A percentile compares a stretch with the other conserved stretches of the same genome.
Evolutionary conservation across 176 grass and related monocot genomes (phyloP).

Genomic region (Tuctoria greenei): DNA sequence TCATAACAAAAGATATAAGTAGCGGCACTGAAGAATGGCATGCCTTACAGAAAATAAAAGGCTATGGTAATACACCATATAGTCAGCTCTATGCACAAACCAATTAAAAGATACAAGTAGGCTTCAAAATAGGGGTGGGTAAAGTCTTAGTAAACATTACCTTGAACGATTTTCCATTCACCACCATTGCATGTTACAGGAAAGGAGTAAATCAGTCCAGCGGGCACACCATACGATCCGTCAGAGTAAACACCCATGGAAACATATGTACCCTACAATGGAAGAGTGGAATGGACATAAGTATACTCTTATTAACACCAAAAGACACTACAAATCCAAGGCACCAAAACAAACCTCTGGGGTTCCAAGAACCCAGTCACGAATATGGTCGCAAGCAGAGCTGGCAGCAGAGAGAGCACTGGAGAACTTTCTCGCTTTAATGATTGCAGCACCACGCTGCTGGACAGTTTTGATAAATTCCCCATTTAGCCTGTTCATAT

Average conservation of each 20-base stretch:
- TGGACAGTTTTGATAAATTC: slow-evolving; percentile 84
- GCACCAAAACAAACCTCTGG: slow-evolving; percentile 59
- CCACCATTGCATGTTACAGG: slow-evolving; percentile 77
- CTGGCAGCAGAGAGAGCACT: slow-evolving; percentile 96
- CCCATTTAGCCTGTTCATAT: slow-evolving; percentile 56
- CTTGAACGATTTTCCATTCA: slow-evolving; percentile 94
- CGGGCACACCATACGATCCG: slow-evolving; percentile 90
- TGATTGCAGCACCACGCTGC: slow-evolving; percentile 94
- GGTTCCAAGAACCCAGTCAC: slow-evolving; percentile 93
- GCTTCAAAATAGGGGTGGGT: background rate
- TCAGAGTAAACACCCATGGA: slow-evolving; percentile 98
- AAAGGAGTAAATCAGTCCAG: slow-evolving; percentile 94
- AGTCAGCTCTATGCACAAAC: background rate
- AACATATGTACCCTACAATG: slow-evolving; percentile 75
- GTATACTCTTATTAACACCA: background rate
- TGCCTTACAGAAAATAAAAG: background rate
- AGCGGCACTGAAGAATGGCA: background rate
- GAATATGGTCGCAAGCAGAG: slow-evolving; percentile 96
- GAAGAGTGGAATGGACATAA: background rate
- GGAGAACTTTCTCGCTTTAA: slow-evolving; percentile 90
- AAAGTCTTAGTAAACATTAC: slow-evolving; percentile 11
- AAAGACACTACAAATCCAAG: background rate
- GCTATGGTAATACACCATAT: background rate
- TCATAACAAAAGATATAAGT: background rate
- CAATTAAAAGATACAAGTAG: background rate